Base-by-base conservation (phyloP, 2,329 filamentous ascomycete species). In the Penicillium sp. region DNA sequence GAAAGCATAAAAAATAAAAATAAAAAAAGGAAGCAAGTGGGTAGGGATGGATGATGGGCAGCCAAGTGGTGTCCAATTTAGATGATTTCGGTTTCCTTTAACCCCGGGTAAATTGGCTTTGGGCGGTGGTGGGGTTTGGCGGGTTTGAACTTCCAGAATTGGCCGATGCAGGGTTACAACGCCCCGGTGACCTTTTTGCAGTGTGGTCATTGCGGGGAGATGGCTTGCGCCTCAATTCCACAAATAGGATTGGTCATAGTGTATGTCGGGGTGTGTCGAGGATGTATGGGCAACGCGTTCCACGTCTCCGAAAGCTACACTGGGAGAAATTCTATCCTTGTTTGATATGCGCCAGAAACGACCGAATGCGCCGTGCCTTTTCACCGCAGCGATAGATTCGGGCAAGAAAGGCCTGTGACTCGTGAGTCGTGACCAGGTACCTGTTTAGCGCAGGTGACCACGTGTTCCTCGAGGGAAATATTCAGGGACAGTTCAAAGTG, bases 21-120 rank as follows among this genome's bases (percentile, higher is more conserved):
- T n/a, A 6, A 22, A 13, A 24, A 40, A 24, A 33, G 40, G 6
- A 27, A 40, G 37, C 22, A 27, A 22, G 36, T 19, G 36, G 22
- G n/a, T 14, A 43, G 19, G n/a, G 6, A 56, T 27, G 49, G 54
- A 31, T 9, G 31, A 31, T 31, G 59, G 61, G 50, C 35, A 51
- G 41, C 41, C 54, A 47, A 31, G 50, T 56, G 31, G 50, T 56
- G 31, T 41, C 55, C 59, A 54, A 52, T 41, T 60, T 44, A 43
- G 13, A 16, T 24, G 22, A 24, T 2, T 44, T 44, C 22, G 4
- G 6, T 43, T 10, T 31, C 31, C 31, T 31, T 14, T 10, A 49
- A 53, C 60, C 59, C 60, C 61, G 59, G 59, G 44, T 62, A 64
- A 63, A 60, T 51, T 59, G 43, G 24, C 53, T 41, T 55, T 51